phyloP scores from a whole-genome alignment of 352 stramenopile species.

The Globisporangium mamillatum region DNA sequence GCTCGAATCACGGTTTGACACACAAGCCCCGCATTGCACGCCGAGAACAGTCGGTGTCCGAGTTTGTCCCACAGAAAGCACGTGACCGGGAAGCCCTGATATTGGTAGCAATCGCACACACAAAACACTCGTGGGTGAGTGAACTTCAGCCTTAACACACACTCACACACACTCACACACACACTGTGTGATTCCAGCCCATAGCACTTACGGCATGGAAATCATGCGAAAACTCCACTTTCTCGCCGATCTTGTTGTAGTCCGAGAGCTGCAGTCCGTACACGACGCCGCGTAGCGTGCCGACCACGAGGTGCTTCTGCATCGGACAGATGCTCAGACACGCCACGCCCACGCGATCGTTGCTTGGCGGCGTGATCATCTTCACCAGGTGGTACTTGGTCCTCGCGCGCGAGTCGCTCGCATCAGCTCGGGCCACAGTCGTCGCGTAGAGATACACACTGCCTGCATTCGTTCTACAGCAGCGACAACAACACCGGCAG shows the following conservation, averaged over 20 bases:
- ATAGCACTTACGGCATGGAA: conserved; percentile 54
- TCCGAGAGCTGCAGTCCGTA: conserved; percentile 80
- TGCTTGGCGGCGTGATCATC: conserved; percentile 73
- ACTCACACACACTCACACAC: not conserved
- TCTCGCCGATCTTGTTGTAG: conserved; percentile 87
- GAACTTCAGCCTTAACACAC: not conserved
- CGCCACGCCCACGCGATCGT: conserved; percentile 67
- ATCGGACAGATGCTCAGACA: conserved; percentile 78
- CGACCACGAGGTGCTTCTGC: conserved; percentile 80
- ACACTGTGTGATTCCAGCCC: not conserved
- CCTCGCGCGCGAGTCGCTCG: conserved; percentile 21
- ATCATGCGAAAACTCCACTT: conserved; percentile 86
- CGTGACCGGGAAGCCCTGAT: conserved; percentile 68
- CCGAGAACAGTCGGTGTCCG: conserved; percentile 73
- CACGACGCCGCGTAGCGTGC: conserved; percentile 72
- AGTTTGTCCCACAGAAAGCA: conserved; percentile 80
- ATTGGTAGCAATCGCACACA: not conserved
- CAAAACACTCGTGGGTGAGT: not conserved
- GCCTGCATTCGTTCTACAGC: conserved; percentile 58
- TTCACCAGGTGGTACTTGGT: conserved; percentile 86
- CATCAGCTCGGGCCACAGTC: conserved; percentile 37
- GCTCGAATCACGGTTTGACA: conserved; percentile 74
- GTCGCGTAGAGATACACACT: conserved; percentile 83
- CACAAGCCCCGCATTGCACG: conserved; percentile 75
- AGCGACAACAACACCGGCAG: not conserved